phyloP scores from a whole-genome alignment of 75 land plant species.

The Azolla pinnata region DNA sequence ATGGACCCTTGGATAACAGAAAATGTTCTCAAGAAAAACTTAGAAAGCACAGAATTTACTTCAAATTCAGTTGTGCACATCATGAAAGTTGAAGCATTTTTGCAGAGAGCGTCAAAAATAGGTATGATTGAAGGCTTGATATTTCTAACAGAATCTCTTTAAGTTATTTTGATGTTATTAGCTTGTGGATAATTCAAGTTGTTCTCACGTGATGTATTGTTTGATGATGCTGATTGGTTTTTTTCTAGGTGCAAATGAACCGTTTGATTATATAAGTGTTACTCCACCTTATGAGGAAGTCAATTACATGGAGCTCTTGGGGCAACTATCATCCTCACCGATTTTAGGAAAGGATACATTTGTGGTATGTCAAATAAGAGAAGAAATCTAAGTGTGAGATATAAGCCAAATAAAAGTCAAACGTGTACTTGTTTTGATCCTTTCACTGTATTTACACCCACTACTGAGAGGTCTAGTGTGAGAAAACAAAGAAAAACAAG shows the following conservation, averaged over 20 bases:
- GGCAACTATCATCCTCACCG: conserved; percentile 50
- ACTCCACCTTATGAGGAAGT: conserved; percentile 92
- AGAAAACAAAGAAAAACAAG: too few relatives aligned
- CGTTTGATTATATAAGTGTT: conserved; percentile 89
- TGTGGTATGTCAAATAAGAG: too few relatives aligned
- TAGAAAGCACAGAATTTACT: conserved; percentile 66
- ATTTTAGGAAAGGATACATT: conserved; percentile 66
- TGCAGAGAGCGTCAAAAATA: conserved; percentile 43
- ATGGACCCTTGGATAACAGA: conserved; percentile 98
- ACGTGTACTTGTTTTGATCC: too few relatives aligned
- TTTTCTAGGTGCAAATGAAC: conserved; percentile 25
- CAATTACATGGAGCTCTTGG: conserved; percentile 58
- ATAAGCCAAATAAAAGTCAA: too few relatives aligned
- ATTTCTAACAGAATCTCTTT: too few relatives aligned
- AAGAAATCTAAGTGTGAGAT: too few relatives aligned
- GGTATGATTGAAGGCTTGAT: too few relatives aligned
- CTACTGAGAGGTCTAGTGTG: too few relatives aligned
- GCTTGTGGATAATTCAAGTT: too few relatives aligned
- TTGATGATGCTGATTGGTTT: conserved; percentile 6
- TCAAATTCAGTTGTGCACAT: conserved; percentile 61
- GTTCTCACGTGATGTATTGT: too few relatives aligned
- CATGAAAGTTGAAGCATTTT: conserved; percentile 56
- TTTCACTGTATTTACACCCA: too few relatives aligned
- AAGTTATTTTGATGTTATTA: too few relatives aligned
- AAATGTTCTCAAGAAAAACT: conserved; percentile 71